These are phyloP conservation scores for Exophiala calicioides DNA, from an alignment of 2,329 filamentous ascomycete species.

Conservation along the genomic window DNA sequence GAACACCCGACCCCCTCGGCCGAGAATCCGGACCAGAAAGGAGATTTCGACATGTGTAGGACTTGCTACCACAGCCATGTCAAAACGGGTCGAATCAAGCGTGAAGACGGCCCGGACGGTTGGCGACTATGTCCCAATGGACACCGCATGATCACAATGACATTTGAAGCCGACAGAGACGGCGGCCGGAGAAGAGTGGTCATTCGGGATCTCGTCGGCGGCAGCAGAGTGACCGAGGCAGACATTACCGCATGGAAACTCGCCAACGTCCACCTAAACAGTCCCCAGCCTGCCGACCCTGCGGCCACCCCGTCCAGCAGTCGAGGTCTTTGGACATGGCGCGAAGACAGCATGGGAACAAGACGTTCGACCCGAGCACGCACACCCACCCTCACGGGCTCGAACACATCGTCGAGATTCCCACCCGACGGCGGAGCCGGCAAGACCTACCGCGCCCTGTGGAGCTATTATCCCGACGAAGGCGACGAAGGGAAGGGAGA, in stretches of 20 bases:
- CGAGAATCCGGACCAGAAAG: conserved; percentile 55
- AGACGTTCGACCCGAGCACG: conserved; percentile 19
- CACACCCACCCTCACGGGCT: conserved; percentile 10
- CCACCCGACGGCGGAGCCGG: conserved; percentile 77
- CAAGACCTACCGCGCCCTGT: conserved; percentile 63
- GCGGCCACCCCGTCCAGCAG: not conserved
- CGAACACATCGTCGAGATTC: conserved; percentile 50
- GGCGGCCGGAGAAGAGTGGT: conserved; percentile 69
- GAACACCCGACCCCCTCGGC: conserved; percentile 51
- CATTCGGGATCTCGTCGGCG: conserved; percentile 74
- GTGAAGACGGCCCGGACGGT: conserved; percentile 73
- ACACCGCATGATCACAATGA: conserved; percentile 81
- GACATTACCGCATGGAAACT: conserved; percentile 38
- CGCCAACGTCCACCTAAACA: conserved; percentile 15
- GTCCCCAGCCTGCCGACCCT: conserved; percentile 5
- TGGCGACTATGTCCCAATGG: conserved; percentile 81
- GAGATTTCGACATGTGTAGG: conserved; percentile 85
- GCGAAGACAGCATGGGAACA: conserved; percentile 23
- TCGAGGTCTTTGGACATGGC: conserved; percentile 31
- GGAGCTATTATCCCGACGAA: conserved; percentile 74
- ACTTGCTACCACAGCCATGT: conserved; percentile 73
- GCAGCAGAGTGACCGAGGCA: conserved; percentile 66
- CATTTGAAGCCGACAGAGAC: conserved; percentile 65
- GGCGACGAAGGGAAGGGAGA: conserved; percentile 57
- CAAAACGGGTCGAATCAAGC: conserved; percentile 63